phyloP scores from a whole-genome alignment of 495 filamentous ascomycete genomes.

The Podospora pseudoanserina region DNA sequence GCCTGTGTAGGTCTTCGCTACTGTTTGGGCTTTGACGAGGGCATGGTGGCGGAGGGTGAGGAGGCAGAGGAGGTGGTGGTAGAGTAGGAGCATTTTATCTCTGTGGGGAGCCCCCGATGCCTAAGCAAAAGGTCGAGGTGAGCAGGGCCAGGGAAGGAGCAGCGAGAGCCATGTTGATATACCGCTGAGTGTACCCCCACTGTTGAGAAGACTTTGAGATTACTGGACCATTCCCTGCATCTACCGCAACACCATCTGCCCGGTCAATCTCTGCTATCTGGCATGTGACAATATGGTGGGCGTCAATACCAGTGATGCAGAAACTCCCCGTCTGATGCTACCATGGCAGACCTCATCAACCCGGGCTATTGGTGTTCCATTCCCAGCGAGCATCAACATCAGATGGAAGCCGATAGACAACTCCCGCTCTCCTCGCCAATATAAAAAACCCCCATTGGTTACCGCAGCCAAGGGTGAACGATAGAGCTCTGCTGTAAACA shows the following conservation, averaged over 20 bases:
- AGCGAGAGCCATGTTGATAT: too few relatives aligned
- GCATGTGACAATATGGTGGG: background rate
- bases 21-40: conserved; percentile 9
- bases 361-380: background rate
- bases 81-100: background rate
- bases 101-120: too few relatives aligned
- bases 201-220: background rate
- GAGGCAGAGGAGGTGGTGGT: conserved; percentile 2
- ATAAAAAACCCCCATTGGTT: too few relatives aligned
- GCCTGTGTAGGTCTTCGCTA: conserved; percentile 23
- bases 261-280: background rate
- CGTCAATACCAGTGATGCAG: background rate
- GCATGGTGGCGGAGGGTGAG: background rate
- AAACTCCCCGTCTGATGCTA: background rate
- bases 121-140: too few relatives aligned
- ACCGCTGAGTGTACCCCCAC: too few relatives aligned
- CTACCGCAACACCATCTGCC: background rate
- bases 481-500: background rate
- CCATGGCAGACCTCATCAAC: background rate
- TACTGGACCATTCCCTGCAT: background rate
- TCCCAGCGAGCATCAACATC: background rate
- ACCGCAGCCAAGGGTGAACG: background rate
- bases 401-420: background rate
- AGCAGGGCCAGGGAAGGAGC: too few relatives aligned
- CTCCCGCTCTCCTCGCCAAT: background rate